Evolutionary conservation across 495 filamentous ascomycete genomes (phyloP).

Genomic region (Penicillium salamii): DNA sequence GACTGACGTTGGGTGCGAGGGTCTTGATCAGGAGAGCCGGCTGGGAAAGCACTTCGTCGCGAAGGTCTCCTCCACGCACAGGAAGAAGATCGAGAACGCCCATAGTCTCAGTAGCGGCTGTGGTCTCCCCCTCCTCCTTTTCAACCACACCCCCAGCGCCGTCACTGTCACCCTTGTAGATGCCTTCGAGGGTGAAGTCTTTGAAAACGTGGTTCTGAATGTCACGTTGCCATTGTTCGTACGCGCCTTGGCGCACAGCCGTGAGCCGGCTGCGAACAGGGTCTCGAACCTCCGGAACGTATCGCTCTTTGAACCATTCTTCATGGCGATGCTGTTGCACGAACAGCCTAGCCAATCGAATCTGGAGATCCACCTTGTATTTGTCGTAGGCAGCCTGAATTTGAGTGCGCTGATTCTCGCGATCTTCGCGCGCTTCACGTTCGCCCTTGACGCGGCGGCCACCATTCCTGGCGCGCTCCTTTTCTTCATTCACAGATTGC

Average conservation of each 20-base stretch:
- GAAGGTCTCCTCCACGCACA: constrained; percentile 70
- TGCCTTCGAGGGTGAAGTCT: constrained; percentile 91
- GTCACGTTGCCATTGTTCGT: constrained; percentile 81
- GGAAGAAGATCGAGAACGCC: constrained; percentile 88
- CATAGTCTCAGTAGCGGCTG: constrained; percentile 84
- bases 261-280: constrained; percentile 64
- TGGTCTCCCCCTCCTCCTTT: constrained; percentile 92
- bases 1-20: constrained; percentile 91
- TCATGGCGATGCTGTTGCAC: constrained; percentile 87
- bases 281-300: constrained; percentile 76
- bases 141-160: constrained; percentile 82
- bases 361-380: constrained; percentile 92
- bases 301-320: constrained; percentile 97
- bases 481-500: constrained; percentile 81
- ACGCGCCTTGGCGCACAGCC: constrained; percentile 70
- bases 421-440: constrained; percentile 77
- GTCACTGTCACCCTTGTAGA: constrained; percentile 90
- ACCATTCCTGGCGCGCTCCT: constrained; percentile 72
- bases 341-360: constrained; percentile 84
- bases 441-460: constrained; percentile 71
- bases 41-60: constrained; percentile 78
- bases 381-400: constrained; percentile 90
- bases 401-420: constrained; percentile 80
- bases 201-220: constrained; percentile 81
- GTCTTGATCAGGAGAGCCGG: constrained; percentile 97